Base-by-base conservation (phyloP, 768 basidiomycete species). In the Dioszegia hungarica region DNA sequence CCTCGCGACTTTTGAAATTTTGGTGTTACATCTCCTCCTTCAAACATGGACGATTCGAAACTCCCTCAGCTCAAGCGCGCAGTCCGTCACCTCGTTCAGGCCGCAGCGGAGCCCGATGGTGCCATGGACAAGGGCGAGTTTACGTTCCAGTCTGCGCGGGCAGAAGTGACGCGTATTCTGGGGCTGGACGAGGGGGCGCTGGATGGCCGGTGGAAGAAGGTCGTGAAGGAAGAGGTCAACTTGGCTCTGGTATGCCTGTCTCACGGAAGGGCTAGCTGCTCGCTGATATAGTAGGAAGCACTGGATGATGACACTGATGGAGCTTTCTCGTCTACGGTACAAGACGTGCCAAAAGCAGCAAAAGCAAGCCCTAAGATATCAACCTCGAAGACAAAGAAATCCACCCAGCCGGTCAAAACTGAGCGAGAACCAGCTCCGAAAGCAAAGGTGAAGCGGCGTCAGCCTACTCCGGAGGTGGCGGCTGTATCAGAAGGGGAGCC, bases 231-330 rank as follows among this genome's bases (percentile, higher is more conserved):
- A 20, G 22, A 54, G 15, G 66, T 71, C 9, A 40, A 61, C 1
- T 31, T 29, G 4, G 59, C 57, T 28, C 28, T 67, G 44, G 68
- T 70, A 46, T 28, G 67, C n/a, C n/a, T n/a, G n/a, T n/a, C n/a
- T n/a, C n/a, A n/a, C n/a, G n/a, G n/a, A n/a, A n/a, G n/a, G n/a
- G n/a, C n/a, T n/a, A n/a, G n/a, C n/a, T n/a, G n/a, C n/a, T 38
- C 34, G 38, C 46, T 41, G 20, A 57, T 4, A 39, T 29, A 22
- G 25, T 25, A 37, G 46, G 27, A 47, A 12, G 43, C 45, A n/a
- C 39, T 51, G n/a, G 15, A 51, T 28, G 36, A 51, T 25, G 24
- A 5, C 4, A 12, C 19, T 5, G 31, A 43, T 6, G 33, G 36
- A 43, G 53, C 19, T n/a, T n/a, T n/a, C n/a, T n/a, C n/a, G n/a